These are phyloP conservation scores for Nothophaeocryptopus gaeumannii DNA, from an alignment of 2,329 filamentous ascomycete genomes.

Conservation along the genomic window DNA sequence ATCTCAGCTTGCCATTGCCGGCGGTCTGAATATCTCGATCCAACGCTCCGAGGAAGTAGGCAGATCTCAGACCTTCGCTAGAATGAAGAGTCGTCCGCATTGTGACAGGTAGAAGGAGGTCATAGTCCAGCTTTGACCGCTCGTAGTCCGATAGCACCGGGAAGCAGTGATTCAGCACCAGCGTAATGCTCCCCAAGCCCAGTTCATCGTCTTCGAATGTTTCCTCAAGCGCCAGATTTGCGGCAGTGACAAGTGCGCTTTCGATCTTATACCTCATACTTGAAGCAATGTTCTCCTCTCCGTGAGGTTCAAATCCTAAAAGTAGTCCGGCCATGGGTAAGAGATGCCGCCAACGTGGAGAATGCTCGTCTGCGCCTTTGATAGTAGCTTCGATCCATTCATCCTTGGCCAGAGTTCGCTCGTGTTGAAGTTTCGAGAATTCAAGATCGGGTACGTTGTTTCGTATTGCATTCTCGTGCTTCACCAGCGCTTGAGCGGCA, in stretches of 20 bases:
- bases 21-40: conserved; percentile 63
- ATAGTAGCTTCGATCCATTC: conserved; percentile 60
- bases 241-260: conserved; percentile 68
- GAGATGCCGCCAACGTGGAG: conserved; percentile 74
- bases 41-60: conserved; percentile 69
- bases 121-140: conserved; percentile 61
- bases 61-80: conserved; percentile 70
- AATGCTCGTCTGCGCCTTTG: conserved; percentile 60
- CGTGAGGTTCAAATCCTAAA: conserved; percentile 68
- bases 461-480: conserved; percentile 43
- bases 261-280: conserved; percentile 67
- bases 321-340: conserved; percentile 77
- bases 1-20: conserved; percentile 57
- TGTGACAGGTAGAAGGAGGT: conserved; percentile 66
- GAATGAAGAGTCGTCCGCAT: conserved; percentile 67
- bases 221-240: conserved; percentile 69
- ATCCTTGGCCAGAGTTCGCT: conserved; percentile 41
- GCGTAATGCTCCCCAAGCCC: conserved; percentile 53
- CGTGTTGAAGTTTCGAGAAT: conserved; percentile 29
- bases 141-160: conserved; percentile 64
- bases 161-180: conserved; percentile 76
- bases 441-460: conserved; percentile 26
- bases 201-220: conserved; percentile 52
- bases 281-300: conserved; percentile 61
- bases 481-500: conserved; percentile 57